phyloP scores from a whole-genome alignment of 371 early-diverging fungal species.

The Coemansia sp. region DNA sequence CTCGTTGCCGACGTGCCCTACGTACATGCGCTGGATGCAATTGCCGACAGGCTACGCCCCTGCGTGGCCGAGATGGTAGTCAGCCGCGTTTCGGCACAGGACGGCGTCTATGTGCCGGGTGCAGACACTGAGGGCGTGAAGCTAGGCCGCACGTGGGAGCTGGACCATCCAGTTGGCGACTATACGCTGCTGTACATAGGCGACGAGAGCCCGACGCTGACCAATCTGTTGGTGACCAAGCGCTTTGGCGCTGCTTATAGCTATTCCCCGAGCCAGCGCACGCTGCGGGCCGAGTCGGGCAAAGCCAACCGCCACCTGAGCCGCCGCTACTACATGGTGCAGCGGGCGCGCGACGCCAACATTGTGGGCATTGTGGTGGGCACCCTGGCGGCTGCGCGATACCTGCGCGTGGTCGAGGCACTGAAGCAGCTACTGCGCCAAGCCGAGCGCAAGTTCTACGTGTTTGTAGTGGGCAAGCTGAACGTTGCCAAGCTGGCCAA shows the following conservation, averaged over 20 bases:
- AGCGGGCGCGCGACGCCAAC: constrained; percentile 90
- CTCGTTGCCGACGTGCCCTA: constrained; percentile 78
- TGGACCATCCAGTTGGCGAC: constrained; percentile 30
- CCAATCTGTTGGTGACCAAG: constrained; percentile 78
- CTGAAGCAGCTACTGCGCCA: constrained; percentile 73
- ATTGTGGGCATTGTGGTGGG: constrained; percentile 96
- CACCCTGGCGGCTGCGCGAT: constrained; percentile 86
- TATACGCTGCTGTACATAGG: constrained; percentile 83
- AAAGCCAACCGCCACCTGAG: constrained; percentile 70
- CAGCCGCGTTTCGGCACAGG: constrained; percentile 9
- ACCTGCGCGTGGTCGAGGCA: constrained; percentile 75
- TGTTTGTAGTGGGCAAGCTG: constrained; percentile 93
- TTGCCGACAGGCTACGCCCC: constrained; percentile 2
- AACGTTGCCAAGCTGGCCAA: constrained; percentile 95
- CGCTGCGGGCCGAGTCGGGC: constrained; percentile 62
- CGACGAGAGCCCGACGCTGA: constrained; percentile 74
- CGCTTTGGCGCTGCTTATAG: constrained; percentile 54
- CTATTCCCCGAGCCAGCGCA: constrained; percentile 62
- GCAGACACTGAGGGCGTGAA: constrained; percentile 56
- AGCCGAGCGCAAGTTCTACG: constrained; percentile 79
- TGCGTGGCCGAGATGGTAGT: neutral
- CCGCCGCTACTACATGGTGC: constrained; percentile 75
- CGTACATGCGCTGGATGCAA: constrained; percentile 60
- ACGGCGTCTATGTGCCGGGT: constrained; percentile 20
- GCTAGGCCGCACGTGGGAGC: constrained; percentile 32